These are phyloP conservation scores for Parastagonospora avenae DNA, from an alignment of 2,329 filamentous ascomycete genomes.

Conservation along the genomic window DNA sequence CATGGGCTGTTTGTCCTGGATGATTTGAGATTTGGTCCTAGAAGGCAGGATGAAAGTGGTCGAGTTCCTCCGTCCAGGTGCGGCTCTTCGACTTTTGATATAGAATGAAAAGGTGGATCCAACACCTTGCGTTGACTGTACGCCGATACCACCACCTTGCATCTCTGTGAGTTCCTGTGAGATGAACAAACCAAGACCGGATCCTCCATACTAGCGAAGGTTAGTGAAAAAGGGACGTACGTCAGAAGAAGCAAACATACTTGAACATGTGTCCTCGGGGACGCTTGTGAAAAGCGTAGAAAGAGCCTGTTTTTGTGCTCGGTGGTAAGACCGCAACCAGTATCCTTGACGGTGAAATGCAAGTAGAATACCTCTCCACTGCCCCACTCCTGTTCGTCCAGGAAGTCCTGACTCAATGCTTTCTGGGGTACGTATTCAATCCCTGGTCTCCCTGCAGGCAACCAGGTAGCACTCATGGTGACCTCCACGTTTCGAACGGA, in stretches of 20 bases:
- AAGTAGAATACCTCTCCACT: conserved; percentile 13
- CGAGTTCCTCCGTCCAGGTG: too few relatives aligned
- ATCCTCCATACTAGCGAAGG: conserved; percentile 24
- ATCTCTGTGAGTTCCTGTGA: conserved; percentile 12
- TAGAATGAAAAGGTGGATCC: too few relatives aligned
- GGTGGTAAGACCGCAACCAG: conserved; percentile 8
- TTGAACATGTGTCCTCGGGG: conserved; percentile 26
- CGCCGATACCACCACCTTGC: neutral
- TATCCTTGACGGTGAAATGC: conserved; percentile 10
- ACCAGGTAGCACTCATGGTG: neutral
- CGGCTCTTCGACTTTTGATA: too few relatives aligned
- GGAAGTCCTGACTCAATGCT: conserved; percentile 1
- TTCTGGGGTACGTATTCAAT: conserved; percentile 12
- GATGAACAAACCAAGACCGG: conserved; percentile 29
- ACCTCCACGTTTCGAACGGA: neutral
- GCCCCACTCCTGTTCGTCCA: conserved; percentile 2
- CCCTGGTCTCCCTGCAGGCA: neutral
- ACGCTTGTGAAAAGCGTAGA: conserved; percentile 30
- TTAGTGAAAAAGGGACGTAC: neutral
- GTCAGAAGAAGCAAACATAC: neutral
- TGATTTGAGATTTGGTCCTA: neutral
- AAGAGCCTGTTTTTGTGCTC: conserved; percentile 24
- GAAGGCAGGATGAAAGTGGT: neutral
- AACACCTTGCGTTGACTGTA: too few relatives aligned
- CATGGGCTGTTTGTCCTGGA: neutral